Base-by-base conservation (phyloP, 1,139 yeast genomes). In the Yamadazyma membranifaciens region DNA sequence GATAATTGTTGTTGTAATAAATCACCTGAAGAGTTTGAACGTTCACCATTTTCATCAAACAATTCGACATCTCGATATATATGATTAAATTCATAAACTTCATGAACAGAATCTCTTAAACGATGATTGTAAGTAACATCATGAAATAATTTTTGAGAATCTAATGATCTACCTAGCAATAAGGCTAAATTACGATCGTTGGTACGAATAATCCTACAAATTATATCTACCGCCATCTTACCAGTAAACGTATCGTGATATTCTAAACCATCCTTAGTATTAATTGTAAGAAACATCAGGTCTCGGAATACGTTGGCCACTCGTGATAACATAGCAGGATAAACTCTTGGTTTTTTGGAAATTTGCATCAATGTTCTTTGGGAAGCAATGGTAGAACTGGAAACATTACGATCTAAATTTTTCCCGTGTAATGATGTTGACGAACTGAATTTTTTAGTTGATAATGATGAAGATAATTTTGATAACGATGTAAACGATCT, bases 181-280 rank as follows among this genome's bases (percentile, higher is more conserved):
- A 92, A 67, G 0, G 98, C 98, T 56, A 92, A 67, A 53, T 89
- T 91, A 46, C 99, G 74, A 60, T 92, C 98, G 12, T 89, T 86
- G 3, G 97, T 91, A 50, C 95, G 74, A 42, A 92, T 83, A 43
- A 92, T 84, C 41, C 85, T 75, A 45, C 95, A 84, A 44, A 92
- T 81, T 20, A 85, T 77, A 61, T 89, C 97, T 35, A 92, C 96
- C 0, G 98, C 96, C 66, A 87, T 94, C 29, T 87, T 76, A 15
- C 99, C 99, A 0, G 96, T 86, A 58, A 94, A 94, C 0, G 98
- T 85, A 57, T 91, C 95, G 57, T 94, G 87, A 63, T 91, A 91
- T 47, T 92, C 87, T 52, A 92, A 75, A n/a, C 96, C 98, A 64
- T 91, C 94, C 57, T 92, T 92, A 55, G 86, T 84, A 51, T 87